A percentile compares a stretch with the other conserved stretches of the same genome.
Evolutionary conservation across 116 monocot species (phyloP).

Genomic region (Iris pallida): DNA sequence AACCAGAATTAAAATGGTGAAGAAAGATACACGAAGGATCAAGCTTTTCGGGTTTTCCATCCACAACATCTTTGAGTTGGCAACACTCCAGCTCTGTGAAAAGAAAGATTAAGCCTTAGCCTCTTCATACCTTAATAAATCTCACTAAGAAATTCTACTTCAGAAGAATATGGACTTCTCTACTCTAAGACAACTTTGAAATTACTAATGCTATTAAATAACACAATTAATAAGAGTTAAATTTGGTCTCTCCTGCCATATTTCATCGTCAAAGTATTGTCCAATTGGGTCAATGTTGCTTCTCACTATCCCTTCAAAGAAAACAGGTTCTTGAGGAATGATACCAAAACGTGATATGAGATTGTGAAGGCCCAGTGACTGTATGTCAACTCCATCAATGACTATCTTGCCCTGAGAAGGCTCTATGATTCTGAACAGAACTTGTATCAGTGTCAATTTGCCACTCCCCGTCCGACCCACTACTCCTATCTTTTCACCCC

Average conservation of each 20-base stretch:
- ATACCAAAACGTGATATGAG: constrained; percentile 92
- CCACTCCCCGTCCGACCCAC: constrained; percentile 98
- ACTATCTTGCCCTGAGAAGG: constrained; percentile 76
- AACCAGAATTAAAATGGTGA: background rate
- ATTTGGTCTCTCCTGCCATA: constrained; percentile 24
- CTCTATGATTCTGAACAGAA: constrained; percentile 82
- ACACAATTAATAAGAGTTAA: background rate
- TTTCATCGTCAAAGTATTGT: constrained; percentile 79
- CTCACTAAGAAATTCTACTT: background rate
- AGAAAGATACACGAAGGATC: constrained; percentile 54
- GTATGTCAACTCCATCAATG: constrained; percentile 82
- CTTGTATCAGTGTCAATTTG: constrained; percentile 92
- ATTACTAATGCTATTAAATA: background rate
- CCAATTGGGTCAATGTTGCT: constrained; percentile 89
- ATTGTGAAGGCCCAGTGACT: constrained; percentile 85
- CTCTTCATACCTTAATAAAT: background rate
- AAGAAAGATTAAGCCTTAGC: background rate
- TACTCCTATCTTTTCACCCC: constrained; percentile 93
- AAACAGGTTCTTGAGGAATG: constrained; percentile 97
- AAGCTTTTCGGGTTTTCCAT: constrained; percentile 80
- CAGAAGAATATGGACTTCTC: background rate
- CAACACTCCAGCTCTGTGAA: constrained; percentile 72
- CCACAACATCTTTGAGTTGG: constrained; percentile 82
- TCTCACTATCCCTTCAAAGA: constrained; percentile 92
- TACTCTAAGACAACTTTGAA: background rate